phyloP scores from a whole-genome alignment of 192 early-diverging fungal genomes.

The Backusella morwellensis region DNA sequence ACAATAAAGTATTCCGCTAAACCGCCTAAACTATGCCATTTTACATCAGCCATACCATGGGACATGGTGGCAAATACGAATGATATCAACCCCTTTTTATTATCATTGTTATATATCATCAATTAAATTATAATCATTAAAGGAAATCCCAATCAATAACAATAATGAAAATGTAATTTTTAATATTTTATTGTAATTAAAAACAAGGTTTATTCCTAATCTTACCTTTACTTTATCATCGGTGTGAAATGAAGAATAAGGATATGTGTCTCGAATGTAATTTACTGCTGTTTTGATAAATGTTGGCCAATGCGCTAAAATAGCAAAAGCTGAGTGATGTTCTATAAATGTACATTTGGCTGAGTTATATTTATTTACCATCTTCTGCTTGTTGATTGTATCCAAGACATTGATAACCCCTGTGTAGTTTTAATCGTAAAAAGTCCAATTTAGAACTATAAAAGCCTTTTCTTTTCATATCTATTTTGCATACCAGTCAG shows the following conservation, averaged over 20 bases:
- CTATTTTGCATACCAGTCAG: slow-evolving; percentile 50
- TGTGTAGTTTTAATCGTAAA: slow-evolving; percentile 11
- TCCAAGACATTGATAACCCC: slow-evolving; percentile 57
- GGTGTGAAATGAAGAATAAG: slow-evolving; percentile 41
- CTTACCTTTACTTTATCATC: slow-evolving; percentile 40
- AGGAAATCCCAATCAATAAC: not conserved
- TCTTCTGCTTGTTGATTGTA: slow-evolving; percentile 42
- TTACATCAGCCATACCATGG: slow-evolving; percentile 65
- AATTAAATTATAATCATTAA: not conserved
- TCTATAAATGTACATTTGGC: not conserved
- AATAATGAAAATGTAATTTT: not conserved
- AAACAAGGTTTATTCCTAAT: not conserved
- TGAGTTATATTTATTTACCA: slow-evolving; percentile 23
- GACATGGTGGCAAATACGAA: slow-evolving; percentile 69
- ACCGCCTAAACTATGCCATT: slow-evolving; percentile 63
- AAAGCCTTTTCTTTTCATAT: not conserved
- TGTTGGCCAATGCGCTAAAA: slow-evolving; percentile 67
- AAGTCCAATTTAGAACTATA: not conserved
- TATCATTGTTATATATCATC: not conserved
- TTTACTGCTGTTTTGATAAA: slow-evolving; percentile 55
- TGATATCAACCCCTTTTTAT: slow-evolving; percentile 47
- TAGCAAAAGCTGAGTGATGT: not conserved
- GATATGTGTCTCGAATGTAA: slow-evolving; percentile 59
- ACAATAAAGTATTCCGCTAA: slow-evolving; percentile 57
- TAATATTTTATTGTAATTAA: not conserved